phyloP scores from a whole-genome alignment of 139 green algal species.

The Mychonastes homosphaera region DNA sequence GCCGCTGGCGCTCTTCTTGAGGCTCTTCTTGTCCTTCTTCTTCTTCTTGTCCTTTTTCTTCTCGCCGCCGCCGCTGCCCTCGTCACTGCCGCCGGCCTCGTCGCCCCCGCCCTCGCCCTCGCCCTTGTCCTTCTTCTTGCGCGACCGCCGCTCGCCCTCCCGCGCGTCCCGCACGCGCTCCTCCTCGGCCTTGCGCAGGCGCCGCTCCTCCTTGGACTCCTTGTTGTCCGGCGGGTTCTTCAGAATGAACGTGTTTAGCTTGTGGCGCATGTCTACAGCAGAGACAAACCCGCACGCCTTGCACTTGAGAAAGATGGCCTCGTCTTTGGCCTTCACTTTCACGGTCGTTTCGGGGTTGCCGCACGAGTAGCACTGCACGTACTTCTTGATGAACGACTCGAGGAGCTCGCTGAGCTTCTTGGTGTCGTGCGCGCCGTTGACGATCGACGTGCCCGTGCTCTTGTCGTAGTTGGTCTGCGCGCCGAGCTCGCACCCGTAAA shows the following conservation, averaged over 20 bases:
- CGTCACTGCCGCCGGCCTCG: constrained; percentile 40
- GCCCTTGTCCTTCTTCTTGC: constrained; percentile 64
- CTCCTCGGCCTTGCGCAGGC: constrained; percentile 84
- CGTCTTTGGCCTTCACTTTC: constrained; percentile 66
- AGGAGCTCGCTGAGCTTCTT: constrained; percentile 74
- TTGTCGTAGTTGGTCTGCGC: constrained; percentile 95
- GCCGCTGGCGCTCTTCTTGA: constrained; percentile 27
- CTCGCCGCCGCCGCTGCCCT: constrained; percentile 2
- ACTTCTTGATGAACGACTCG: constrained; percentile 98
- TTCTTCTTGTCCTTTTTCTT: constrained; percentile 50
- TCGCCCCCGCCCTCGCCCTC: no score
- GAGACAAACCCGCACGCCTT: constrained; percentile 73
- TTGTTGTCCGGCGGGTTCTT: constrained; percentile 96
- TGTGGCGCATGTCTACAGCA: constrained; percentile 90
- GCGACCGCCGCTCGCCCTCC: no score
- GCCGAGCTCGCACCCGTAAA: constrained; percentile 92
- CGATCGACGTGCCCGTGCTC: constrained; percentile 77
- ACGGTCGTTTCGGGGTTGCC: constrained; percentile 96
- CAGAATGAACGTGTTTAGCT: constrained; percentile 97
- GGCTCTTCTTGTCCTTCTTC: constrained; percentile 44
- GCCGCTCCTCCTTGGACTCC: constrained; percentile 78
- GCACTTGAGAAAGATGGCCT: constrained; percentile 91
- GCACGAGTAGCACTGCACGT: constrained; percentile 96
- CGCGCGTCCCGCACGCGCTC: constrained; percentile 63
- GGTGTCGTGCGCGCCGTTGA: constrained; percentile 77